Percentiles rank a stretch among this genome's conserved stretches.
These are phyloP conservation scores for Dillenia suffruticosa DNA, from an alignment of 164 flowering plant genomes.

Conservation along the genomic window DNA sequence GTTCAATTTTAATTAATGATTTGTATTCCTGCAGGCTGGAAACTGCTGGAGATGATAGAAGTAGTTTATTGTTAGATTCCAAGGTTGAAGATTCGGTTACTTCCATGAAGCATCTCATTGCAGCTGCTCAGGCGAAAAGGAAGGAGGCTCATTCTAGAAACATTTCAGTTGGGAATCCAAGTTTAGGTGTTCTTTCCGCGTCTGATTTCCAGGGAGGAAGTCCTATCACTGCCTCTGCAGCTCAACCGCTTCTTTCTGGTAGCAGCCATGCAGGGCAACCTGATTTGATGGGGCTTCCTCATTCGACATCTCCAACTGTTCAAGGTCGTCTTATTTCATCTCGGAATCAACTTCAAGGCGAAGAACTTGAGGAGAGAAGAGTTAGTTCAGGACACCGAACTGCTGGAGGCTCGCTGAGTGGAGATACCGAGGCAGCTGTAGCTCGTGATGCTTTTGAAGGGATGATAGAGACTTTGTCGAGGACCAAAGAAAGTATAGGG, in stretches of 20 bases:
- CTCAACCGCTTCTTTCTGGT: slow-evolving; percentile 32
- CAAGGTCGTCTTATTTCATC: slow-evolving; percentile 36
- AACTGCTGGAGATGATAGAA: slow-evolving; percentile 30
- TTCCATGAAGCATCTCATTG: slow-evolving; percentile 89
- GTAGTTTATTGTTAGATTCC: slow-evolving; percentile 27
- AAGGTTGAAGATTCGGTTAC: slow-evolving; percentile 44
- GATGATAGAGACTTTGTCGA: slow-evolving; percentile 95
- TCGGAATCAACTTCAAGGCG: slow-evolving; percentile 38
- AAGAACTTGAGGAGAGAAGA: slow-evolving; percentile 61
- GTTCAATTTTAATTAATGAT: neutral
- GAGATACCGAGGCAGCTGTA: slow-evolving; percentile 95
- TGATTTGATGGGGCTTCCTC: slow-evolving; percentile 37
- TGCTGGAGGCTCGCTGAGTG: slow-evolving; percentile 75
- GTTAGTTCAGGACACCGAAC: slow-evolving; percentile 50
- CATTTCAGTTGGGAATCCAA: slow-evolving; percentile 23
- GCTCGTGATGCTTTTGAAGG: slow-evolving; percentile 99
- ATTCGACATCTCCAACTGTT: slow-evolving; percentile 43
- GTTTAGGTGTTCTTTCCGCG: slow-evolving; percentile 21
- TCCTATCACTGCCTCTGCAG: slow-evolving; percentile 42
- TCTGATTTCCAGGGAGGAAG: slow-evolving; percentile 36
- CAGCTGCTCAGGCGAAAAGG: slow-evolving; percentile 95
- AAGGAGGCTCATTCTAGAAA: slow-evolving; percentile 53
- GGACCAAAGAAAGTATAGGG: slow-evolving; percentile 98
- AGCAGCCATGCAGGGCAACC: slow-evolving; percentile 24
- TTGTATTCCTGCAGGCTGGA: slow-evolving; percentile 30